phyloP scores from a whole-genome alignment of 2,329 filamentous ascomycete genomes.

The Cercospora sesami region DNA sequence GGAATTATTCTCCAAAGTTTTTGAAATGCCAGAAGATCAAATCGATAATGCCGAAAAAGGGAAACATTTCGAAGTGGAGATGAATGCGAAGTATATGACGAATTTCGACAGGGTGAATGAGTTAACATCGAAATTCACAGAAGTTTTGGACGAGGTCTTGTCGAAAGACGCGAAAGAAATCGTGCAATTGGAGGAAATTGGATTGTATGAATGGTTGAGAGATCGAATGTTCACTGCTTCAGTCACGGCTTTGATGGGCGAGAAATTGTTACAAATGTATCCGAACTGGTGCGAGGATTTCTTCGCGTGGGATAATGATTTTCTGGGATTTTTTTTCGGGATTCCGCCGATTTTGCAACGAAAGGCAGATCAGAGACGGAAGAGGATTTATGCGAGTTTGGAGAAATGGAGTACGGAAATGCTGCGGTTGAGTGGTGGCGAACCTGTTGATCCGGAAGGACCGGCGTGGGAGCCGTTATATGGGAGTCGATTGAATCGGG shows the following conservation, averaged over 20 bases:
- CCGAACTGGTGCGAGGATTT: conserved; percentile 36
- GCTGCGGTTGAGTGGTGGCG: conserved; percentile 28
- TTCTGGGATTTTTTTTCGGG: conserved; percentile 36
- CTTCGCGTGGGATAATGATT: conserved; percentile 34
- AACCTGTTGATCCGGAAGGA: conserved; percentile 32
- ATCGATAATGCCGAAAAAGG: conserved; percentile 25
- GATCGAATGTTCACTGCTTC: conserved; percentile 38
- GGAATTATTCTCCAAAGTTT: conserved; percentile 31
- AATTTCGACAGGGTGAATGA: conserved; percentile 37
- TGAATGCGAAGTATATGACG: conserved; percentile 34
- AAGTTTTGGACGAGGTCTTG: conserved; percentile 27
- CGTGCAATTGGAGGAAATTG: conserved; percentile 24
- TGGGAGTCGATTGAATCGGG: conserved; percentile 35
- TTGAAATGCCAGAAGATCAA: conserved; percentile 30
- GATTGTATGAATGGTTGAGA: conserved; percentile 36
- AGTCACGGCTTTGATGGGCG: conserved; percentile 34
- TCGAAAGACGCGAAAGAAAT: conserved; percentile 28
- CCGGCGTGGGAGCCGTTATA: conserved; percentile 34
- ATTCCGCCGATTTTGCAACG: conserved; percentile 32
- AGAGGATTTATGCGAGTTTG: conserved; percentile 32
- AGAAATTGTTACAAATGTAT: conserved; percentile 35
- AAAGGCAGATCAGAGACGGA: conserved; percentile 27
- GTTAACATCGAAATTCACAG: conserved; percentile 33
- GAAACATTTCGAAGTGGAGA: conserved; percentile 33
- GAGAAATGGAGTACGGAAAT: conserved; percentile 33